Conservation (phyloP, 768 basidiomycete genomes). For the Wakefieldia striispora region DNA sequence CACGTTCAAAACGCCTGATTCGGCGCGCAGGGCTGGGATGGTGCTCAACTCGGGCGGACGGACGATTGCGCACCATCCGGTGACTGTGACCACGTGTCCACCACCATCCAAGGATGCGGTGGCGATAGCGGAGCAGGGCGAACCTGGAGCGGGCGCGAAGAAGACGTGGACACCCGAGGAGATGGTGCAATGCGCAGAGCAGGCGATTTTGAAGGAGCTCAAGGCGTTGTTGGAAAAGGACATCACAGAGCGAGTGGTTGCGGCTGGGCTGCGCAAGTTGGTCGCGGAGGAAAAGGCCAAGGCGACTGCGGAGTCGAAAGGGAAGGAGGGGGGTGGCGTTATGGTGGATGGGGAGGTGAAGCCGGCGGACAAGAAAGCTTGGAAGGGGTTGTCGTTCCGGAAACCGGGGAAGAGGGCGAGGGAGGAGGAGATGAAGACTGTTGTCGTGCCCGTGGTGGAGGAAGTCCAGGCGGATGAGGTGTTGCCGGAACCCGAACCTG, state of each 20-base stretch:
- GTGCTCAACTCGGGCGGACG: constrained; percentile 54
- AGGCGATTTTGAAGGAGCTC: constrained; percentile 58
- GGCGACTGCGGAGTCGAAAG: constrained; percentile 21
- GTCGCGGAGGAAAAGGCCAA: constrained; percentile 52
- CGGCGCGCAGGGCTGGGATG: constrained; percentile 65
- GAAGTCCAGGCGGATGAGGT: constrained; percentile 27
- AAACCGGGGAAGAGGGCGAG: constrained; percentile 40
- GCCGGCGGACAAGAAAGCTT: constrained; percentile 43
- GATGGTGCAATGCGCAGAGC: constrained; percentile 53
- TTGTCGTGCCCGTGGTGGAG: constrained; percentile 16
- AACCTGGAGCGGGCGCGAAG: constrained; percentile 34
- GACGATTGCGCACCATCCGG: constrained; percentile 57
- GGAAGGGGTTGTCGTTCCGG: constrained; percentile 46
- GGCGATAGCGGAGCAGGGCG: constrained; percentile 28
- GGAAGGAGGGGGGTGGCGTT: constrained; percentile 19
- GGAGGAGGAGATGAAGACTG: constrained; percentile 32
- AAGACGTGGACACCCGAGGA: constrained; percentile 52
- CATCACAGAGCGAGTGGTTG: constrained; percentile 59
- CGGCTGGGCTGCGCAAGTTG: constrained; percentile 48
- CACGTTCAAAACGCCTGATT: constrained; percentile 63
- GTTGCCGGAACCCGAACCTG: constrained; percentile 33
- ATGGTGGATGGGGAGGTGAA: constrained; percentile 43
- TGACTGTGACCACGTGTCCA: constrained; percentile 48
- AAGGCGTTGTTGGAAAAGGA: constrained; percentile 58
- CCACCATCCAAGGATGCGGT: constrained; percentile 35